Percentiles rank a stretch among this genome's conserved stretches.
phyloP scores from a whole-genome alignment of 2,329 filamentous ascomycete species.

The Diplodia mutila region DNA sequence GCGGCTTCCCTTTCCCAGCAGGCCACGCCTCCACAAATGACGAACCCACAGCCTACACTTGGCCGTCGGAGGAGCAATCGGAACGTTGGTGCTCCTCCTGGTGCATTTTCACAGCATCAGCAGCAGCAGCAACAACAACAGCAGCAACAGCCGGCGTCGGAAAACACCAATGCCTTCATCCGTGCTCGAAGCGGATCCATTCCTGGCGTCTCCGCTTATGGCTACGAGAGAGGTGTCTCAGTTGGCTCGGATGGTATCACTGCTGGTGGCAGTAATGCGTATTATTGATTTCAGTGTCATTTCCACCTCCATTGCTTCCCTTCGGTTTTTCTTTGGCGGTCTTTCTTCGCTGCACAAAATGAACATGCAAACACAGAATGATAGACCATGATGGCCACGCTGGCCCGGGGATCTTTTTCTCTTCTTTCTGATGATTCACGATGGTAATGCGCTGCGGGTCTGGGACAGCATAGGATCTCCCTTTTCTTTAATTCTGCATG shows the following conservation, averaged over 20 bases:
- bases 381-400: constrained; percentile 18
- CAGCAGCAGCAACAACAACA: background rate
- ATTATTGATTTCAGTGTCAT: constrained; percentile 23
- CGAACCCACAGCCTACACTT: constrained; percentile 27
- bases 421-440: constrained; percentile 14
- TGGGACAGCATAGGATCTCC: background rate
- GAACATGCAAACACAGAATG: constrained; percentile 6
- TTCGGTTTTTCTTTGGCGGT: background rate
- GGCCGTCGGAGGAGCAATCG: constrained; percentile 42
- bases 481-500: constrained; percentile 10
- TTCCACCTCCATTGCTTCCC: background rate
- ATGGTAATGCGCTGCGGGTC: background rate
- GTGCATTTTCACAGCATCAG: constrained; percentile 30
- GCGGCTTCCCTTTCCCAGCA: constrained; percentile 39
- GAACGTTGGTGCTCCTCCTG: constrained; percentile 35
- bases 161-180: constrained; percentile 38
- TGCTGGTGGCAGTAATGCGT: constrained; percentile 29
- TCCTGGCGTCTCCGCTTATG: constrained; percentile 37
- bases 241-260: constrained; percentile 35
- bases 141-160: constrained; percentile 23
- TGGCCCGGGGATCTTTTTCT: constrained; percentile 8
- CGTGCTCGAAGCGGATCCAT: constrained; percentile 35
- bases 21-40: constrained; percentile 30
- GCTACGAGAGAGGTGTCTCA: constrained; percentile 33
- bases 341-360: background rate